These are phyloP conservation scores for Biancaea sappan DNA, from an alignment of 306 rosid genomes.

Conservation along the genomic window DNA sequence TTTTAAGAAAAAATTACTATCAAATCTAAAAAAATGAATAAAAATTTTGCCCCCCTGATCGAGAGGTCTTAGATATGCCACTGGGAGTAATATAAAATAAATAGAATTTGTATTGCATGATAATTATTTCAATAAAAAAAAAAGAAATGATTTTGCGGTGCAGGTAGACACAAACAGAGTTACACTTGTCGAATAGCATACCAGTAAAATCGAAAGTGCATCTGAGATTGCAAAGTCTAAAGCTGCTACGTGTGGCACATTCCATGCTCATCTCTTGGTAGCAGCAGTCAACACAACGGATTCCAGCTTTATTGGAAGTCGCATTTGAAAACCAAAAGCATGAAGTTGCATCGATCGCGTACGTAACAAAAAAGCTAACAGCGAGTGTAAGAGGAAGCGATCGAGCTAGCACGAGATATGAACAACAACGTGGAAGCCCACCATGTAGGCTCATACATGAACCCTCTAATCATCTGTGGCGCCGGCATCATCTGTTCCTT, in stretches of 20 bases:
- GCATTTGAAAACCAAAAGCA: conserved; percentile 5
- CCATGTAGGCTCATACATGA: conserved; percentile 14
- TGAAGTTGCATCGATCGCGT: too few species aligned
- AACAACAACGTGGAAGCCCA: not conserved
- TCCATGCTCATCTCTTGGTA: conserved; percentile 37
- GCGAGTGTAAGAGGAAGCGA: too few species aligned
- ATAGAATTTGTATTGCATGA: too few species aligned
- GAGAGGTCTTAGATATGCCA: too few species aligned
- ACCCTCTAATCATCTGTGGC: conserved; percentile 49
- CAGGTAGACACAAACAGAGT: not conserved
- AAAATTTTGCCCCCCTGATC: too few species aligned
- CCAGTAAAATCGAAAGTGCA: conserved; percentile 6
- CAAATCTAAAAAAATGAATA: too few species aligned
- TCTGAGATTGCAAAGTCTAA: not conserved
- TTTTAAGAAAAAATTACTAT: too few species aligned
- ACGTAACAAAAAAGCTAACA: too few species aligned
- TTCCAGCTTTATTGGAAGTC: conserved; percentile 36
- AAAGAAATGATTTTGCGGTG: too few species aligned
- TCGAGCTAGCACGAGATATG: conserved; percentile 31
- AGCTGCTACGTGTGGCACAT: conserved; percentile 25
- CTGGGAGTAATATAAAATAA: too few species aligned
- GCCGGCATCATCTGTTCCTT: conserved; percentile 37
- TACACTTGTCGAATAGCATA: conserved; percentile 41
- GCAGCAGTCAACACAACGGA: conserved; percentile 37
- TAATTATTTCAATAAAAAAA: too few species aligned